Percentiles rank a stretch among this genome's conserved stretches.
These are phyloP conservation scores for Magnaporthiopsis rhizophila DNA, from an alignment of 2,329 filamentous ascomycete species.

Conservation along the genomic window DNA sequence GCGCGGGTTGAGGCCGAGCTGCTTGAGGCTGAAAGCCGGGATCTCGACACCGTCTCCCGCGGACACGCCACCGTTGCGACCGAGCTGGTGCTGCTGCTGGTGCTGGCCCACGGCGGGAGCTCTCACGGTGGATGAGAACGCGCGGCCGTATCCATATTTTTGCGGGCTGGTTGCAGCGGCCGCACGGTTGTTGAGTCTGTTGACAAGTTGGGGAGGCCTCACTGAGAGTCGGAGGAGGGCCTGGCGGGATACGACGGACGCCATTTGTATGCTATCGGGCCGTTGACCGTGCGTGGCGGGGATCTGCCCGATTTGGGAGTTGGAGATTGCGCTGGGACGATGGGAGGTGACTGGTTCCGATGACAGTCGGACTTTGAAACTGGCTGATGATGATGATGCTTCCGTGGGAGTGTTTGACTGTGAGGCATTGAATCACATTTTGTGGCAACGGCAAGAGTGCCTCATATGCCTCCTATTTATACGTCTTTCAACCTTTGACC, in stretches of 20 bases:
- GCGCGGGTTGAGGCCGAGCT: conserved; percentile 16
- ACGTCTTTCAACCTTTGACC: not conserved
- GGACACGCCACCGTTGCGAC: conserved; percentile 1
- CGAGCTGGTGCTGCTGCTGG: conserved; percentile 6
- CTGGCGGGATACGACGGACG: not conserved
- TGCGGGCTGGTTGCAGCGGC: no score
- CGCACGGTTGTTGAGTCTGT: not conserved
- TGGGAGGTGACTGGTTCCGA: not conserved
- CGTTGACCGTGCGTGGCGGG: not conserved
- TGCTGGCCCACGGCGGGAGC: conserved; percentile 1
- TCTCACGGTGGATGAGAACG: not conserved
- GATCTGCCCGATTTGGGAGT: not conserved
- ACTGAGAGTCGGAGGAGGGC: not conserved
- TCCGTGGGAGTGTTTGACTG: not conserved
- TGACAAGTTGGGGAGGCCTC: not conserved
- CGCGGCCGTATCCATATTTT: not conserved
- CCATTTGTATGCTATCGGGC: not conserved
- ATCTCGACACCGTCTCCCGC: conserved; percentile 8
- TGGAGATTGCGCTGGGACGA: no score
- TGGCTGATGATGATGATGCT: not conserved
- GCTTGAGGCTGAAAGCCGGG: conserved; percentile 15
- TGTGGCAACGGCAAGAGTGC: not conserved
- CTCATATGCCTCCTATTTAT: not conserved
- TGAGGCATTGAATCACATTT: not conserved
- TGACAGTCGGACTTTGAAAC: not conserved